Conservation (phyloP, 108 stramenopile species). For the Nitzschia palea region DNA sequence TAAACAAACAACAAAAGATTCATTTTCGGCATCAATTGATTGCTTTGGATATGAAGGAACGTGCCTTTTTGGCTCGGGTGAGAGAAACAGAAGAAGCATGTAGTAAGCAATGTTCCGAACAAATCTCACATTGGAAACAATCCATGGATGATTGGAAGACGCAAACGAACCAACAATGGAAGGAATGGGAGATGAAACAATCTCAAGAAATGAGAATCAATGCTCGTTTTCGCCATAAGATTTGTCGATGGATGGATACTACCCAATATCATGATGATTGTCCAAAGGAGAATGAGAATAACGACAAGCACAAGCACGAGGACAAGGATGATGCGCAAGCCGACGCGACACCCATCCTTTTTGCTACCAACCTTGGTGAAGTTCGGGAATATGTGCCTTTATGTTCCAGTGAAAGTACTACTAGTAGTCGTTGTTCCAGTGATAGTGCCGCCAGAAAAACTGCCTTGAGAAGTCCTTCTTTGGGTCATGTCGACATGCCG, state of each 20-base stretch:
- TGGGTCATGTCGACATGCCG: background rate
- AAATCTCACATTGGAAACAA: constrained; percentile 5
- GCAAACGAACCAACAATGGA: constrained; percentile 6
- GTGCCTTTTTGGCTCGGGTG: constrained; percentile 2
- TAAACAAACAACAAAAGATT: constrained; percentile 12
- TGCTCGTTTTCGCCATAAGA: constrained; percentile 18
- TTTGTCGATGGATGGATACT: constrained; percentile 23
- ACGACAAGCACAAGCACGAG: background rate
- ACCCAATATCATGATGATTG: background rate
- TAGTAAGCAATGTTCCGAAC: background rate
- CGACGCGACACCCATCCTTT: constrained; percentile 10
- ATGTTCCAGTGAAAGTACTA: background rate
- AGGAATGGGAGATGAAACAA: constrained; percentile 7
- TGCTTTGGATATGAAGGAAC: constrained; percentile 45
- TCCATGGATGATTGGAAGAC: constrained; percentile 7
- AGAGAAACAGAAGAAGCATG: constrained; percentile 5
- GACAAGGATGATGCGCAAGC: background rate
- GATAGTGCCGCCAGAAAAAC: background rate
- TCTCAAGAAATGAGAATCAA: constrained; percentile 16
- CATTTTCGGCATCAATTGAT: constrained; percentile 25
- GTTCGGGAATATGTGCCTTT: constrained; percentile 2
- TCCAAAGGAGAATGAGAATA: background rate
- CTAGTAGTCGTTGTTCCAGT: background rate
- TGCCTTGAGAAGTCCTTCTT: too few species aligned
- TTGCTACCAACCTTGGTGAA: constrained; percentile 29